Evolutionary conservation across 257 asterid genomes (phyloP), one percentile per base, ranked within the genome.

Genomic region (Solanum paucissectum): DNA sequence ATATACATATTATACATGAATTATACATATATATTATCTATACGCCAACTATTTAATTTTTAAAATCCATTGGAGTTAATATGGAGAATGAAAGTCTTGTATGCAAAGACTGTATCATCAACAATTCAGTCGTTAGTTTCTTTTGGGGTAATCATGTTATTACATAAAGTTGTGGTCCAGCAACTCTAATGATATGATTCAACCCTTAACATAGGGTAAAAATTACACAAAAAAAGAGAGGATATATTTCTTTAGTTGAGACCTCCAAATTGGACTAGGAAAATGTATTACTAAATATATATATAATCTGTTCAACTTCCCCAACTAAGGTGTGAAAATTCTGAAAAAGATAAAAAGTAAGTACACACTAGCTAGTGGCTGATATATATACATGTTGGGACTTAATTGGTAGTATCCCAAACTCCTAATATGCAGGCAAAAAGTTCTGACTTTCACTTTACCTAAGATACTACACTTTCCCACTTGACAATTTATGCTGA

Each of bases 321-420:
- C 82, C 81, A 68, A 66, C 87, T 27, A 85, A 66, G 81, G 87
- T 85, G 87, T 85, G 87, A 85, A 66, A 44, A 11, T 38, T 71
- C 10, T n/a, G 81, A 85, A 85, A 40, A 84, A 58, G 10, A 14
- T 23, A 46, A 46, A 42, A 29, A 81, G 14, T 8, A 29, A 49
- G 44, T 49, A 18, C 44, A 49, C 69, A 77, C 82, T 38, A 37
- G 88, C 73, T 32, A 29, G 89, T 38, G 88, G 87, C 81, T 84
- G 87, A 89, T 73, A 23, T 37, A 37, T 66, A 66, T 3, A 29
- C 25, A 42, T n/a, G 62, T 77, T 77, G 62, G 12, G 36, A 40
- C 82, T 36, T 36, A 23, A 38, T 76, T 76, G 60, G 60, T 77
- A n/a, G 60, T 40, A 40, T 42, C 84, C 60, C 84, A 77, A 75